phyloP scores from a whole-genome alignment of 306 rosid genomes.

The Cucumis cinereus region DNA sequence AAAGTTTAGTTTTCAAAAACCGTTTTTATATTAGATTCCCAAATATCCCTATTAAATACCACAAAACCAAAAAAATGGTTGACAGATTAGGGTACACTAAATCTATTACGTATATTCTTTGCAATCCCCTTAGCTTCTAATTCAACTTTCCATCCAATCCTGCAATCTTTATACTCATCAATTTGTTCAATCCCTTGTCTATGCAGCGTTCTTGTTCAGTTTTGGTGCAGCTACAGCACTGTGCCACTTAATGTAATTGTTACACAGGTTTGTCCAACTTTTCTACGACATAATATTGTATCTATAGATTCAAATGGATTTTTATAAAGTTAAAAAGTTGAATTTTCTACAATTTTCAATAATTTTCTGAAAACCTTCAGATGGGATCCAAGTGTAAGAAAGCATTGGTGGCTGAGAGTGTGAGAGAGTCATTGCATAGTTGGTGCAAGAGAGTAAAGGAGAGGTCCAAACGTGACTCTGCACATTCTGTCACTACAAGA shows the following conservation, averaged over 20 bases:
- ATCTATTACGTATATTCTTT: neutral
- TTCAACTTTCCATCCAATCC: neutral
- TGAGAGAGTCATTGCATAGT: slow-evolving; percentile 81
- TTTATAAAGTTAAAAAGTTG: neutral
- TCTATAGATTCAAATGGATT: neutral
- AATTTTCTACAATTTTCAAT: neutral
- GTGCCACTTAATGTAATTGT: slow-evolving; percentile 86
- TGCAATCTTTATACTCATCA: slow-evolving; percentile 1
- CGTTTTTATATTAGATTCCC: neutral
- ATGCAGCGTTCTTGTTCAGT: slow-evolving; percentile 78
- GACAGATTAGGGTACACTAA: neutral
- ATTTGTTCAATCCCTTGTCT: slow-evolving; percentile 1
- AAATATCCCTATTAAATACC: neutral
- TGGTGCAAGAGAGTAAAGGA: slow-evolving; percentile 97
- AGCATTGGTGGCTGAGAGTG: slow-evolving; percentile 78
- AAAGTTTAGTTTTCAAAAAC: too few relatives aligned
- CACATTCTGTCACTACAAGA: slow-evolving; percentile 45
- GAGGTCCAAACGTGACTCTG: slow-evolving; percentile 55
- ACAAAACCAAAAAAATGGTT: neutral
- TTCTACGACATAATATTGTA: neutral
- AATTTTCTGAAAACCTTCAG: slow-evolving; percentile 21
- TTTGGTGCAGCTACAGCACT: slow-evolving; percentile 96
- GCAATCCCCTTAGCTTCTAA: neutral
- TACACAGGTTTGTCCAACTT: slow-evolving; percentile 50
- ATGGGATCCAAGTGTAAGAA: slow-evolving; percentile 86